Conservation (phyloP, 1,284 basidiomycete species). For the Amylostereum chailletii region DNA sequence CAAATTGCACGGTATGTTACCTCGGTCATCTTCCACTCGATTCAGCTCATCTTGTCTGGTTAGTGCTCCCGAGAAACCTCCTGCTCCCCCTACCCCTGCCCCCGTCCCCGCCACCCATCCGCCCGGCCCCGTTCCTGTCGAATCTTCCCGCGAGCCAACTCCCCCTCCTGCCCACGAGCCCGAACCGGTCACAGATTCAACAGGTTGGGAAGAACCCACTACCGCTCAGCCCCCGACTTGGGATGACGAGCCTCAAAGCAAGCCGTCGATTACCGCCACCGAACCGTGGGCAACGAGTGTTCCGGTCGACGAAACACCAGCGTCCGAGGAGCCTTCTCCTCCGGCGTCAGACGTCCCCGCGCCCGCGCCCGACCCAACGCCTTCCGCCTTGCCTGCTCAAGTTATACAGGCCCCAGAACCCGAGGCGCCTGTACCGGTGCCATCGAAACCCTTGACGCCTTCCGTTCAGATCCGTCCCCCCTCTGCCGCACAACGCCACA, state of each 20-base stretch:
- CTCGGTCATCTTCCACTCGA: background rate
- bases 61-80: constrained; percentile 49
- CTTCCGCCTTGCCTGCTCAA: constrained; percentile 24
- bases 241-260: constrained; percentile 58
- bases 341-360: constrained; percentile 24
- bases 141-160: constrained; percentile 2
- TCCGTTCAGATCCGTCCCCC: constrained; percentile 34
- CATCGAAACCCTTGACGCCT: constrained; percentile 27
- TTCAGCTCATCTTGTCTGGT: constrained; percentile 4
- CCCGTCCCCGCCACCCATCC: constrained; percentile 18
- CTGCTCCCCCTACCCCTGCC: constrained; percentile 25
- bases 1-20: constrained; percentile 60
- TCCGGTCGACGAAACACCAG: constrained; percentile 13
- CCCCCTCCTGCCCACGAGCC: constrained; percentile 24
- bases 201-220: constrained; percentile 67
- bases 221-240: constrained; percentile 63
- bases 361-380: constrained; percentile 14
- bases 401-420: constrained; percentile 19
- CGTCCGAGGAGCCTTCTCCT: constrained; percentile 16
- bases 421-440: constrained; percentile 21
- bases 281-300: constrained; percentile 14
- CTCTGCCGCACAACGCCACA: constrained; percentile 42
- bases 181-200: constrained; percentile 26
- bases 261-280: constrained; percentile 21
- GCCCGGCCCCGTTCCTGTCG: background rate